phyloP scores from a whole-genome alignment of 164 flowering plant genomes.

The Tetracentron sinense region DNA sequence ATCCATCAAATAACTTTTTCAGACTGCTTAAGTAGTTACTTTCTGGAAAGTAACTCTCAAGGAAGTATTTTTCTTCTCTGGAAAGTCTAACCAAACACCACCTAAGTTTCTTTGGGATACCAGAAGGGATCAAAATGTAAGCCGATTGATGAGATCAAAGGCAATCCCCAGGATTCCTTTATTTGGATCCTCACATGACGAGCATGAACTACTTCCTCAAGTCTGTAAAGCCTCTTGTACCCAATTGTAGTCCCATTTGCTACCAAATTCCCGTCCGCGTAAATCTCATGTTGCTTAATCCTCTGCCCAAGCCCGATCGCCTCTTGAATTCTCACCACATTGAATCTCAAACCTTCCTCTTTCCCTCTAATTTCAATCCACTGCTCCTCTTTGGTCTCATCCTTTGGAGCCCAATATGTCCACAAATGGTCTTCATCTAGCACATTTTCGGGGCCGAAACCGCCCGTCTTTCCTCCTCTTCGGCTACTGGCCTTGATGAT shows the following conservation, averaged over 20 bases:
- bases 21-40: too few species aligned
- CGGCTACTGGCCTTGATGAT: slow-evolving; percentile 62
- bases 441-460: slow-evolving; percentile 57
- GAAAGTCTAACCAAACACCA: too few species aligned
- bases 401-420: slow-evolving; percentile 89
- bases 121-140: slow-evolving; percentile 76
- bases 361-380: slow-evolving; percentile 64
- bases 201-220: slow-evolving; percentile 46
- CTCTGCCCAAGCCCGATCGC: slow-evolving; percentile 93
- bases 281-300: slow-evolving; percentile 55
- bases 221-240: slow-evolving; percentile 84
- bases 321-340: slow-evolving; percentile 86
- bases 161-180: slow-evolving; percentile 46
- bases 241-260: slow-evolving; percentile 73
- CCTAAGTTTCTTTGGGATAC: slow-evolving; percentile 31
- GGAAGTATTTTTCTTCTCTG: too few species aligned
- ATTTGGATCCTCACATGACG: slow-evolving; percentile 44
- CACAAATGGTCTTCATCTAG: slow-evolving; percentile 68
- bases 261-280: slow-evolving; percentile 51
- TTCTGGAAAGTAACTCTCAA: too few species aligned
- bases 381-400: slow-evolving; percentile 24
- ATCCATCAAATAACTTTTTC: too few species aligned
- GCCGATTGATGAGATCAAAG: slow-evolving; percentile 75
- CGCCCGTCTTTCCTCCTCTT: slow-evolving; percentile 53
- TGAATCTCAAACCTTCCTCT: slow-evolving; percentile 46